Conservation (phyloP, 2,329 filamentous ascomycete species). For the Colletotrichum australisinense region DNA sequence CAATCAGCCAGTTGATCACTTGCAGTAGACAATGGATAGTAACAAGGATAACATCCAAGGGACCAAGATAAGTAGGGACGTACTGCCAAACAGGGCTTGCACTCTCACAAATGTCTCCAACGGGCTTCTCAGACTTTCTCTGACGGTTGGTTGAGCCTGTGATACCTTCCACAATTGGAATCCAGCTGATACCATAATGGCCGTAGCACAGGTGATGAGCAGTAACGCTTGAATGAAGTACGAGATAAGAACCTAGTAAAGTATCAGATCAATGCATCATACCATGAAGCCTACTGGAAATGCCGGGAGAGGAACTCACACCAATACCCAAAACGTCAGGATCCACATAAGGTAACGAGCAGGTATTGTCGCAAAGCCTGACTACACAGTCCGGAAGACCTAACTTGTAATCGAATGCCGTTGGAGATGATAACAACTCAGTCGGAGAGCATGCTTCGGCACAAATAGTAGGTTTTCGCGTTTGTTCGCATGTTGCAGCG, state of each 20-base stretch:
- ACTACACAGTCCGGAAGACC: neutral
- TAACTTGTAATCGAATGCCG: too few species aligned
- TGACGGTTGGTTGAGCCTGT: neutral
- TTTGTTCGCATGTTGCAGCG: neutral
- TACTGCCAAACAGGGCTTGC: constrained; percentile 1
- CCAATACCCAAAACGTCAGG: neutral
- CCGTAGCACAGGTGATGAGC: neutral
- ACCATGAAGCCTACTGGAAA: neutral
- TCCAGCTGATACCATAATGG: neutral
- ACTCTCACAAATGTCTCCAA: neutral
- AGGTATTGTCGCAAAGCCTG: neutral
- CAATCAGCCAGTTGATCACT: too few species aligned
- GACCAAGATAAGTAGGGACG: neutral
- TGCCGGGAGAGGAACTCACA: neutral
- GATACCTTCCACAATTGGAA: neutral
- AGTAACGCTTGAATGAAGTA: neutral
- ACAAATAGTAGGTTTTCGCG: neutral
- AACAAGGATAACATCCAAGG: too few species aligned
- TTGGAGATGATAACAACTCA: too few species aligned
- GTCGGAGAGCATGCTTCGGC: too few species aligned
- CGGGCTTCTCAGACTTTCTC: neutral
- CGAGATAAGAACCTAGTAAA: neutral
- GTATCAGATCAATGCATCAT: neutral
- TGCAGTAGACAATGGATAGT: too few species aligned
- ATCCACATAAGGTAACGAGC: neutral